These are phyloP conservation scores for Mucor saturninus DNA, from an alignment of 371 early-diverging fungal species.

Conservation along the genomic window DNA sequence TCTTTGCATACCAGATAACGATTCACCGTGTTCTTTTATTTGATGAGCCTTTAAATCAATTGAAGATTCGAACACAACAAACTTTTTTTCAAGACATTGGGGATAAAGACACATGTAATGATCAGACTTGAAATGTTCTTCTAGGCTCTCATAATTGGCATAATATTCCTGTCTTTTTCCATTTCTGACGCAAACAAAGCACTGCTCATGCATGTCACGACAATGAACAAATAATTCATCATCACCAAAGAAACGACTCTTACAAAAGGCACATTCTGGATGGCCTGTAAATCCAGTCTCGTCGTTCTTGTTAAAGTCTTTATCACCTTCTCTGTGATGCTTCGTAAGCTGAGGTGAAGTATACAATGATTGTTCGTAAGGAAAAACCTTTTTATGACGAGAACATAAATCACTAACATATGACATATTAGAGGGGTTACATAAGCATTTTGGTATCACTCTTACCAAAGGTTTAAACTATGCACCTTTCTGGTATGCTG, in stretches of 20 bases:
- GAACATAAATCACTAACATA: slow-evolving; percentile 81
- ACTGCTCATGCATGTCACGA: slow-evolving; percentile 93
- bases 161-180: slow-evolving; percentile 88
- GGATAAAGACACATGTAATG: slow-evolving; percentile 84
- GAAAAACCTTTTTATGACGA: slow-evolving; percentile 87
- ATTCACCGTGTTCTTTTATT: slow-evolving; percentile 59
- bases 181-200: slow-evolving; percentile 80
- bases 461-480: slow-evolving; percentile 75
- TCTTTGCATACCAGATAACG: slow-evolving; percentile 36
- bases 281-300: slow-evolving; percentile 91
- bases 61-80: slow-evolving; percentile 93
- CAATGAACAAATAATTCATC: slow-evolving; percentile 95
- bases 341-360: slow-evolving; percentile 67
- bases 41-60: slow-evolving; percentile 91
- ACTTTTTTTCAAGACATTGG: slow-evolving; percentile 90
- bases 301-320: slow-evolving; percentile 57
- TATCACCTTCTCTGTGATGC: slow-evolving; percentile 76
- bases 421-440: not conserved
- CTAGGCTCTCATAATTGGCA: slow-evolving; percentile 77
- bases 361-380: slow-evolving; percentile 87
- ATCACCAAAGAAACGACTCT: slow-evolving; percentile 77
- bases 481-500: slow-evolving; percentile 82
- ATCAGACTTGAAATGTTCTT: slow-evolving; percentile 82
- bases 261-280: slow-evolving; percentile 91
- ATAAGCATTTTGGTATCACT: not conserved